Base-by-base conservation (phyloP, 2,329 filamentous ascomycete genomes). In the Stachybotrys chartarum region DNA sequence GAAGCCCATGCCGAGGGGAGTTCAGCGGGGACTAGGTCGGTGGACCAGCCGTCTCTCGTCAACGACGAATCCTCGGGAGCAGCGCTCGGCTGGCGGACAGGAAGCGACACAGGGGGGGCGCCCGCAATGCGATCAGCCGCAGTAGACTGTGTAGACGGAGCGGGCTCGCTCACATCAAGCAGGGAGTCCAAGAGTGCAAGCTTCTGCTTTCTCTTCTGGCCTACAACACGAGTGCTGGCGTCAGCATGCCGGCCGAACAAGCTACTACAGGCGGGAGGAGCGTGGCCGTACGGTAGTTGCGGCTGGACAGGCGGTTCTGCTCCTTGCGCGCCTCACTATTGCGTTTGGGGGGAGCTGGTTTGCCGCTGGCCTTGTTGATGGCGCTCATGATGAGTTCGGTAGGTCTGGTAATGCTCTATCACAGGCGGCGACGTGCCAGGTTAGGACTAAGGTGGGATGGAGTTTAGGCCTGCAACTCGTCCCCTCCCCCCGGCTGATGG, bases 141-240 rank as follows among this genome's bases (percentile, higher is more conserved):
- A 14, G 10, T 42, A 10, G 35, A 42, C 14, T 42, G 35, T 42
- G 35, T 14, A 14, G 35, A 42, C 35, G 14, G 35, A 10, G 35
- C 35, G 14, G 35, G 35, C 8, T 42, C 35, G 35, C 35, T 42
- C 35, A 42, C 35, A 3, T 69, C 68, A 7, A 75, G 60, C 18
- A 76, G 61, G 44, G 73, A 67, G 51, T 73, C 66, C 30, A 76
- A 60, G 1, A 75, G 61, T 10, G 70, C 72, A 42, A 76, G 64
- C 59, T 72, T 76, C 60, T 75, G 72, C 59, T 72, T 75, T 47
- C 72, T 67, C 59, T 75, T 75, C 59, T 75, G 72, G 45, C 74
- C 74, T 76, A 45, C 17, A 10, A 31, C 45, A 8, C 45, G 45
- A 8, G 7, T 39, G 52, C 50, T 57, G 52, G 55, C 48, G 58